Conservation (phyloP, 495 filamentous ascomycete genomes). For the Trichoderma virens region DNA sequence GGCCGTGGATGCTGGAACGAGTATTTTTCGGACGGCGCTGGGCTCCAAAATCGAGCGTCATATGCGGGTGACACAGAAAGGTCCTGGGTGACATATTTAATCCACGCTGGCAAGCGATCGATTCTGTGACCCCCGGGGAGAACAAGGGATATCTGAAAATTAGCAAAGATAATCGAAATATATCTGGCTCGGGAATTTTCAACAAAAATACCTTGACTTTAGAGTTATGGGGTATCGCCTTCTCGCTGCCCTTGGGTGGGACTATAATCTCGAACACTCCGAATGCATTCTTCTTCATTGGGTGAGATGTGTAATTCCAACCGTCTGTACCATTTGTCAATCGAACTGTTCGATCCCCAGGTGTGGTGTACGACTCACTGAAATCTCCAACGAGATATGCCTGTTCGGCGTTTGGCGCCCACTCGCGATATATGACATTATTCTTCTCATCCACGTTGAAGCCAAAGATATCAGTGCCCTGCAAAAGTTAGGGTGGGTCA, state of each 20-base stretch:
- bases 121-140: conserved; percentile 70
- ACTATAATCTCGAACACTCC: conserved; percentile 84
- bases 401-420: conserved; percentile 81
- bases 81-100: conserved; percentile 93
- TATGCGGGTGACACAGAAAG: conserved; percentile 80
- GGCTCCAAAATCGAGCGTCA: conserved; percentile 96
- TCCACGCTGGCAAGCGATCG: conserved; percentile 91
- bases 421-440: conserved; percentile 88
- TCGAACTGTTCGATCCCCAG: neutral
- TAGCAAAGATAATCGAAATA: neutral
- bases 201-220: conserved; percentile 71
- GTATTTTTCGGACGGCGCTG: conserved; percentile 65
- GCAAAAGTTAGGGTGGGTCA: neutral
- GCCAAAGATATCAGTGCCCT: conserved; percentile 83
- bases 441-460: conserved; percentile 70
- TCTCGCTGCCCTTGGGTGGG: conserved; percentile 62
- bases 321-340: conserved; percentile 49
- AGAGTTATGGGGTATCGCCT: conserved; percentile 83
- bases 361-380: conserved; percentile 45
- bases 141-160: conserved; percentile 69
- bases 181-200: neutral
- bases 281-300: conserved; percentile 76
- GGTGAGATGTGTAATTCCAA: conserved; percentile 75
- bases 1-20: conserved; percentile 75
- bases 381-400: conserved; percentile 94